Base-by-base conservation (phyloP, 352 stramenopile genomes). In the Pythium phragmitis region DNA sequence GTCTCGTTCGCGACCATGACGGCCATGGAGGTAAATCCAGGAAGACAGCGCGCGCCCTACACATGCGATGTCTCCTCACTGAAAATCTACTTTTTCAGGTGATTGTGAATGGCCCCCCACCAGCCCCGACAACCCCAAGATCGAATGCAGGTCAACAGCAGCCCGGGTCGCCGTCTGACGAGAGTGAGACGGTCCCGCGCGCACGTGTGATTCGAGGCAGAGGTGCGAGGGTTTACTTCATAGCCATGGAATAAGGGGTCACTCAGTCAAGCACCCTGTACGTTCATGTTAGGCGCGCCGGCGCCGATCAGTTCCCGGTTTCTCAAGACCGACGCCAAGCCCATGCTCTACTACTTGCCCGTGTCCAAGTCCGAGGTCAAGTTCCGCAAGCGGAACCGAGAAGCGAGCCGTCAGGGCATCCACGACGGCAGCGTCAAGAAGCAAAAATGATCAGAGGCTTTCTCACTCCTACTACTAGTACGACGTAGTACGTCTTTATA, bases 341-440 rank as follows among this genome's bases (percentile, higher is more conserved):
- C 87, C 12, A 75, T 87, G 54, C 61, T 96, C 26, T 94, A 92
- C 73, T 96, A 90, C 65, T 64, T 94, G 46, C 84, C 87, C 23
- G 64, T 91, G 17, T 82, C 76, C 1, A 77, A 91, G 36, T 80
- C 91, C n/a, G 73, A 92, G 69, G 75, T 93, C 19, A 21, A 16
- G 3, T 9, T 8, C 13, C 59, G 19, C 43, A 76, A 60, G 21
- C 43, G 26, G 47, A 54, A 86, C 57, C 67, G 59, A 14, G 76
- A 81, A 39, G 57, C 76, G 28, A 13, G 34, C 11, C 26, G 5
- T 4, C 54, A 41, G 13, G 26, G n/a, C 26, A 26, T 11, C 11
- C 28, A 13, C 16, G 48, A 54, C n/a, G 5, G 28, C 14, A 26
- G 4, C 14, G 16, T n/a, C 48, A 41, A 41, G 26, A 23, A 19